phyloP scores from a whole-genome alignment of 2,329 filamentous ascomycete genomes.

The Cladobotryum mycophilum region DNA sequence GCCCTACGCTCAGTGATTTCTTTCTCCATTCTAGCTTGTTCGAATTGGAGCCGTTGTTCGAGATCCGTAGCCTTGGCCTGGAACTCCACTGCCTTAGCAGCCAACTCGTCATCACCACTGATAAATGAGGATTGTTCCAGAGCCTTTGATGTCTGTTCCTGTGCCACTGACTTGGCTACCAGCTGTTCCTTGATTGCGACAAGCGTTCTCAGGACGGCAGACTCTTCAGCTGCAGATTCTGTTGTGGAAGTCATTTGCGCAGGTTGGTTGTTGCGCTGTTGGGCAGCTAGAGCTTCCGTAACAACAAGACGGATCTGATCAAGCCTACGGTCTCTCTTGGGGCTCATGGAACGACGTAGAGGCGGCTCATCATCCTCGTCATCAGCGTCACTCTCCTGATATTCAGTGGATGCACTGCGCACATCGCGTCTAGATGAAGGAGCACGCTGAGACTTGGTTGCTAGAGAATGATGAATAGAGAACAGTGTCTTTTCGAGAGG shows the following conservation, averaged over 20 bases:
- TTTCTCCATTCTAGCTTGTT: constrained; percentile 42
- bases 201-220: constrained; percentile 59
- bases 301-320: constrained; percentile 74
- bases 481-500: constrained; percentile 77
- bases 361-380: constrained; percentile 77
- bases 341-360: constrained; percentile 66
- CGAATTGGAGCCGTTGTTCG: constrained; percentile 48
- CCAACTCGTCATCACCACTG: constrained; percentile 44
- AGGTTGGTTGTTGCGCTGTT: constrained; percentile 39
- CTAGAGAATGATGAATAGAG: constrained; percentile 65
- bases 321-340: constrained; percentile 68
- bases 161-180: constrained; percentile 14
- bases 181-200: constrained; percentile 53
- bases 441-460: constrained; percentile 48
- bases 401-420: constrained; percentile 63
- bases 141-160: constrained; percentile 35
- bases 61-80: constrained; percentile 54
- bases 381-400: constrained; percentile 82
- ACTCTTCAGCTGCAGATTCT: constrained; percentile 31
- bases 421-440: constrained; percentile 52
- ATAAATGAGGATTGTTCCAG: constrained; percentile 57
- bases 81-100: constrained; percentile 51
- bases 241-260: constrained; percentile 21
- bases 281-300: constrained; percentile 63
- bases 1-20: constrained; percentile 43